These are phyloP conservation scores for Dothideomycetes sp. DNA, from an alignment of 2,329 filamentous ascomycete genomes.

Conservation along the genomic window DNA sequence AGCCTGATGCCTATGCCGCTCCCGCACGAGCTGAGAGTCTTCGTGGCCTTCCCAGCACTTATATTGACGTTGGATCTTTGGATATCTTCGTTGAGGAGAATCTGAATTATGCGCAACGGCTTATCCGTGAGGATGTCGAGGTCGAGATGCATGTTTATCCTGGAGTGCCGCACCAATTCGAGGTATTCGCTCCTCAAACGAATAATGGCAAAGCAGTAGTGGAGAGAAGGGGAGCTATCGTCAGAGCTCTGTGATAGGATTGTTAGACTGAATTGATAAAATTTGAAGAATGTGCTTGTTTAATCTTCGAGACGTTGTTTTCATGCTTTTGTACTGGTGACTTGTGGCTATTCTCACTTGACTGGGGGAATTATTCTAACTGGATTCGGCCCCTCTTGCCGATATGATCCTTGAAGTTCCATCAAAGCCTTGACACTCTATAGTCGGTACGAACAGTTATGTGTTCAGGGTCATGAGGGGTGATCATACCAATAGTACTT, in stretches of 20 bases:
- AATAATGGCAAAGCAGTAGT: constrained; percentile 10
- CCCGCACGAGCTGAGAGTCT: constrained; percentile 18
- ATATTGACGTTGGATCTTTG: constrained; percentile 36
- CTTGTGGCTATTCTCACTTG: no score
- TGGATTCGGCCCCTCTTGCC: no score
- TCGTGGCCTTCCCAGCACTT: constrained; percentile 34
- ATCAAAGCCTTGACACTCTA: no score
- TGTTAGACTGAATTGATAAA: no score
- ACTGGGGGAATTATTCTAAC: no score
- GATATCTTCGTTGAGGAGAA: constrained; percentile 38
- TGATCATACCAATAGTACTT: neutral
- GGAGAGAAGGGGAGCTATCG: constrained; percentile 4
- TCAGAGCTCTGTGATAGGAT: constrained; percentile 9
- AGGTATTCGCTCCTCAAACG: constrained; percentile 20
- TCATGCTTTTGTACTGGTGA: no score
- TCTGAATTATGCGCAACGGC: constrained; percentile 31
- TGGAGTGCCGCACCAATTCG: constrained; percentile 34
- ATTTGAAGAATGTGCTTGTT: no score
- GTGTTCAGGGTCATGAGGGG: no score
- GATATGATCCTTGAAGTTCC: no score
- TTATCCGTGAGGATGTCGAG: constrained; percentile 35
- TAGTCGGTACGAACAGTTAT: no score
- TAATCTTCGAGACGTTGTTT: no score
- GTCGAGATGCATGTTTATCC: constrained; percentile 38
- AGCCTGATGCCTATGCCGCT: constrained; percentile 18